A percentile compares a stretch with the other conserved stretches of the same genome.
Conservation (phyloP, 257 asterid genomes). For the Verbena officinalis region DNA sequence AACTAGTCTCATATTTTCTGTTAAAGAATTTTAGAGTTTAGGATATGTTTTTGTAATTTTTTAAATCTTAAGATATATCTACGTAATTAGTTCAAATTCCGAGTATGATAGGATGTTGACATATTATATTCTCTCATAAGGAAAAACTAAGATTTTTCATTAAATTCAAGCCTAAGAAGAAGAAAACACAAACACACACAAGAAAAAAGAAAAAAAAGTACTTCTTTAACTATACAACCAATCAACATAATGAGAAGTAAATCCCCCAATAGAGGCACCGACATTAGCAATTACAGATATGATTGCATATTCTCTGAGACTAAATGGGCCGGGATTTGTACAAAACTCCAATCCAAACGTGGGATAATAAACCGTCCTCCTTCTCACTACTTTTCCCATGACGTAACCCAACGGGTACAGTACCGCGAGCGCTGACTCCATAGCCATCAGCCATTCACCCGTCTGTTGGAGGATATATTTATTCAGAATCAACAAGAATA, state of each 20-base stretch:
- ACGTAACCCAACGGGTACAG: slow-evolving; percentile 47
- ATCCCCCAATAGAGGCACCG: slow-evolving; percentile 64
- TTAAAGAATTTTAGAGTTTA: no score
- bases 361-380: slow-evolving; percentile 42
- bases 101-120: no score
- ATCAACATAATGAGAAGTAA: slow-evolving; percentile 46
- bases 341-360: slow-evolving; percentile 51
- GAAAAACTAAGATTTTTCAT: no score
- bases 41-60: no score
- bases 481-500: slow-evolving; percentile 43
- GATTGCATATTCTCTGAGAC: slow-evolving; percentile 54
- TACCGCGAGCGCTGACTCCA: slow-evolving; percentile 37
- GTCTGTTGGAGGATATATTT: slow-evolving; percentile 49
- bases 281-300: slow-evolving; percentile 64
- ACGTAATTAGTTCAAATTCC: no score
- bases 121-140: no score
- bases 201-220: no score
- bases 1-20: no score
- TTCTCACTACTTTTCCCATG: slow-evolving; percentile 54
- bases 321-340: slow-evolving; percentile 63
- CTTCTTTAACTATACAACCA: not conserved
- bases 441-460: slow-evolving; percentile 55
- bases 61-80: no score
- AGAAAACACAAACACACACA: not conserved
- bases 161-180: no score